phyloP scores from a whole-genome alignment of 2,329 filamentous ascomycete genomes.

The Alternaria rosae region DNA sequence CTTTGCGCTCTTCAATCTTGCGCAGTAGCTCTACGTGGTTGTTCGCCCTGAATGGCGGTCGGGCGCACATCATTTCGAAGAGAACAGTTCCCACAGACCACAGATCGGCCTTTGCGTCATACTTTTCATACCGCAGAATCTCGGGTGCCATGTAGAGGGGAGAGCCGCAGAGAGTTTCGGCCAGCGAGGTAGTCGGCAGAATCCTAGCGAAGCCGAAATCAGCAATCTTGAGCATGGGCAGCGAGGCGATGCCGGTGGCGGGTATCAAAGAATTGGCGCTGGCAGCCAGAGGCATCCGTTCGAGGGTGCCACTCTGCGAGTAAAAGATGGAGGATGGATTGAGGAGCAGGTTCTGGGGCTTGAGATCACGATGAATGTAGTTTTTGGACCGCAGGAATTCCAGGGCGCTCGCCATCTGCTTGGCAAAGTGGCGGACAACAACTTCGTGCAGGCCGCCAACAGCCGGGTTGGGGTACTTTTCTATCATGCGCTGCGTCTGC shows the following conservation, averaged over 20 bases:
- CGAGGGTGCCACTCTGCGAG: conserved; percentile 55
- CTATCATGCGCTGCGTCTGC: conserved; percentile 86
- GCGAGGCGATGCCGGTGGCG: conserved; percentile 77
- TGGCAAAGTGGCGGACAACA: conserved; percentile 93
- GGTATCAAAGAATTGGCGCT: conserved; percentile 84
- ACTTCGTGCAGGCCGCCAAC: conserved; percentile 94
- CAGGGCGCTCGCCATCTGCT: conserved; percentile 91
- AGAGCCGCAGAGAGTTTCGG: conserved; percentile 95
- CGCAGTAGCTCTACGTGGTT: conserved; percentile 95
- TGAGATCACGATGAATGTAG: conserved; percentile 95
- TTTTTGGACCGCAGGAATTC: conserved; percentile 85
- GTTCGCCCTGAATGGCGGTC: conserved; percentile 86
- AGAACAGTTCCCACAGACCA: conserved; percentile 98
- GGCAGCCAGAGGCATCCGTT: conserved; percentile 75
- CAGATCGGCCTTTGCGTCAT: conserved; percentile 94
- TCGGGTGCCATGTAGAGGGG: conserved; percentile 99
- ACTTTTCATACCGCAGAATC: conserved; percentile 95
- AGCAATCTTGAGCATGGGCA: conserved; percentile 96
- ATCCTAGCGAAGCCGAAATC: conserved; percentile 99
- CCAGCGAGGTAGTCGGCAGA: conserved; percentile 86
- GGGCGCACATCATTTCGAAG: conserved; percentile 93
- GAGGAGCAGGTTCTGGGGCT: conserved; percentile 93
- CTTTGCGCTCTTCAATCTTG: conserved; percentile 88
- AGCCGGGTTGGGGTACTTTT: conserved; percentile 85
- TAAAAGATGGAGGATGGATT: conserved; percentile 80